Base-by-base conservation (phyloP, 1,139 yeast genomes). In the Magnusiomyces magnusii region DNA sequence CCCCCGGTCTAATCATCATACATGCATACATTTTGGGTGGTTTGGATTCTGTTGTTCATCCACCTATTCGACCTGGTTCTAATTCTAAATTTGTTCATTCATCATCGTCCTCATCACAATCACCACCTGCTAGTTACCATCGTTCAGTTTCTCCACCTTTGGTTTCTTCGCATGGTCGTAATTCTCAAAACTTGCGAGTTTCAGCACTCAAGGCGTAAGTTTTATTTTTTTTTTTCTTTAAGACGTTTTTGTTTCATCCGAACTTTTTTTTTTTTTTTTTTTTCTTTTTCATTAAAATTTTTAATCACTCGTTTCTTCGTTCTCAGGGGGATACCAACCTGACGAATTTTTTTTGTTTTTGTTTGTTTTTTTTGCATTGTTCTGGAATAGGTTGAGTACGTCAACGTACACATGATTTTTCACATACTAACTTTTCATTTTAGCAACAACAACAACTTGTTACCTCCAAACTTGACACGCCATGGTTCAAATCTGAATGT, bases 1-100 rank as follows among this genome's bases (percentile, higher is more conserved):
- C 70, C 15, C 78, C 79, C 1, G 72, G 78, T 17, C 66, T 75
- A 51, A 60, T 73, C 15, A 55, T 68, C 36, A 58, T 74, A 25
- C 76, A 73, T 56, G 72, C 72, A 9, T 68, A 64, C 53, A 57
- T 73, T n/a, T 67, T 73, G 23, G 67, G 68, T 54, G 67, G 68
- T 23, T 64, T 73, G 21, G 75, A 73, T 54, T 59, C 64, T n/a
- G 64, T 71, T 17, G 68, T 71, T 5, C 69, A 67, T 42, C 44
- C 44, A 9, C 44, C 17, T 15, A 39, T 19, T 39, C 10, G 19
- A 39, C 44, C 44, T 17, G 19, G 44, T 17, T 39, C 19, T 5
- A 19, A 19, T 39, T 5, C 44, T 10, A 57, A 58, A 56, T 10
- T 17, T 17, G 17, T 19, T 39, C 7, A 9, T 5, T 19, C 10